phyloP scores from a whole-genome alignment of 495 filamentous ascomycete genomes.

The Penicillium paxilli region DNA sequence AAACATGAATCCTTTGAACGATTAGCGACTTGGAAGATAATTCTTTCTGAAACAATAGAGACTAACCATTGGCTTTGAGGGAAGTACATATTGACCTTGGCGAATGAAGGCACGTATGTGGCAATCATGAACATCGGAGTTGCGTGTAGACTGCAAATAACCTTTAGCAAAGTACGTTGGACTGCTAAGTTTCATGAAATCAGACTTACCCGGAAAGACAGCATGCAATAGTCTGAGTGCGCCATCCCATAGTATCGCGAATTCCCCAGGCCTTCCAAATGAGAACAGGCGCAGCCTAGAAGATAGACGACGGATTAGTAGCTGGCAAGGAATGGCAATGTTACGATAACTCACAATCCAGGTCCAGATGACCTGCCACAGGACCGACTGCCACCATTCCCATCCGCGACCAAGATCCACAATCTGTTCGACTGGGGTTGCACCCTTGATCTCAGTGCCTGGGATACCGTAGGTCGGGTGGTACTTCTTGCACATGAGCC shows the following conservation, averaged over 20 bases:
- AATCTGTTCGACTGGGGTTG: background rate
- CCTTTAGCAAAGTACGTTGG: too few relatives aligned
- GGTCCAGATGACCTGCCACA: constrained; percentile 14
- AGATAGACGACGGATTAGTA: too few relatives aligned
- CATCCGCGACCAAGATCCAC: constrained; percentile 3
- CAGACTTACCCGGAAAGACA: constrained; percentile 5
- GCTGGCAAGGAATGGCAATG: too few relatives aligned
- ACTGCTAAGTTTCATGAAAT: too few relatives aligned
- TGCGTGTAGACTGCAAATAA: constrained; percentile 10
- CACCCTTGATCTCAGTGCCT: constrained; percentile 5
- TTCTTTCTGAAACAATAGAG: too few relatives aligned
- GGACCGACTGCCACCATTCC: constrained; percentile 11
- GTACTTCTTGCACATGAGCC: constrained; percentile 9
- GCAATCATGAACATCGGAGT: constrained; percentile 9
- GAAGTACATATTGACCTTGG: constrained; percentile 8
- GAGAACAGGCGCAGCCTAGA: constrained; percentile 10
- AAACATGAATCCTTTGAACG: constrained; percentile 9
- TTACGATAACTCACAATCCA: constrained; percentile 17
- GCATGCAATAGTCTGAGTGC: constrained; percentile 11
- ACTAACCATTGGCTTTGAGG: constrained; percentile 11
- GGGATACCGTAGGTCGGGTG: constrained; percentile 12
- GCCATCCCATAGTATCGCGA: constrained; percentile 14
- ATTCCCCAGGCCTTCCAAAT: constrained; percentile 6
- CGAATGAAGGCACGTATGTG: constrained; percentile 8
- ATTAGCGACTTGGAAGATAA: too few relatives aligned